Conservation (phyloP, 371 early-diverging fungal species). For the Encephalitozoon romaleae region DNA sequence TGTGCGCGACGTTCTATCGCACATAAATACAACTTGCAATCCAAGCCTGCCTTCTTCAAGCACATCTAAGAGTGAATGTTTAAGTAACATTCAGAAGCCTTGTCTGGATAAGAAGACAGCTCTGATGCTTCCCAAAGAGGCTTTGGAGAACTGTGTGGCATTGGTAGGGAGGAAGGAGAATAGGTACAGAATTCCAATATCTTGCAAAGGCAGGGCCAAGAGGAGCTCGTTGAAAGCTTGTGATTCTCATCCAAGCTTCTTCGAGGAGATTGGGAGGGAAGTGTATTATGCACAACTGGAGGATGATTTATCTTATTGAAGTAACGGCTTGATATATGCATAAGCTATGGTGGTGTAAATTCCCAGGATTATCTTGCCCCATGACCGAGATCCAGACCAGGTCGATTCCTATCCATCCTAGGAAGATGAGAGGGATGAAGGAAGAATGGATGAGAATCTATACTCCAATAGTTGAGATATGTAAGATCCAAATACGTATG, state of each 20-base stretch:
- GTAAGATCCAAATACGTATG: constrained; percentile 88
- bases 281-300: neutral
- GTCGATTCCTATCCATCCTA: constrained; percentile 66
- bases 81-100: neutral
- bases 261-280: neutral
- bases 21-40: neutral
- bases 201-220: neutral
- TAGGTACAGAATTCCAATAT: neutral
- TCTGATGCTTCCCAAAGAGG: neutral
- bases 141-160: neutral
- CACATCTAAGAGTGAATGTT: neutral
- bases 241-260: neutral
- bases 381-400: constrained; percentile 15
- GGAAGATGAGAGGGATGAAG: constrained; percentile 79
- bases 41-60: neutral
- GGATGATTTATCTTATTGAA: neutral
- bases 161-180: neutral
- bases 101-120: neutral
- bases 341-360: neutral
- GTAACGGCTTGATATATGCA: neutral
- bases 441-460: constrained; percentile 91
- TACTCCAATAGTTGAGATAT: constrained; percentile 89
- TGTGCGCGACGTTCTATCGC: neutral
- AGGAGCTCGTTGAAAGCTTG: neutral
- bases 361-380: neutral